Evolutionary conservation across 2,329 filamentous ascomycete genomes (phyloP), one percentile per base, ranked within the genome.

Genomic region (Didymella pomorum): DNA sequence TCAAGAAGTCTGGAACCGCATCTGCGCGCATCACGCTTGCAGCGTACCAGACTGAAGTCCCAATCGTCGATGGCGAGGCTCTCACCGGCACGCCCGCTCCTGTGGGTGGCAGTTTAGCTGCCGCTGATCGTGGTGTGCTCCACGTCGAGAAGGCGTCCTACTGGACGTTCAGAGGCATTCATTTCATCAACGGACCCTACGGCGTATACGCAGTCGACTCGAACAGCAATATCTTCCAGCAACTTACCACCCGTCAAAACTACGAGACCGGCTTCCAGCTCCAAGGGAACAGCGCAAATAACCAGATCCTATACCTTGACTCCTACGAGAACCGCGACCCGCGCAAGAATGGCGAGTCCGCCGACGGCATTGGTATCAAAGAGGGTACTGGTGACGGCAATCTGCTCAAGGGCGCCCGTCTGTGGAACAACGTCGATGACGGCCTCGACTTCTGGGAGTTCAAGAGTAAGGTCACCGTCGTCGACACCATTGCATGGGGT

Each of bases 341-440:
- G 5, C 77, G 81, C 48, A 83, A 83, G 72, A 83, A 83, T 43
- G 81, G 81, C 14, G 81, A 83, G 67, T 81, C 78, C 37, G 81
- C 82, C 10, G 81, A 83, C 52, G 81, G 81, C 1, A 80, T 83
- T 43, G 81, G 76, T 2, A 79, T 77, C 66, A 83, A 83, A 65
- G 76, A 79, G 43, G 81, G 82, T 7, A 73, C 68, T 1, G 81
- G 81, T 3, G 75, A 75, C 20, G 81, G 81, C 9, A 83, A 83
- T 49, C 62, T 79, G 1, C 62, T 83, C 7, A 76, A 77, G 26
- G 79, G 79, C 6, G 78, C 80, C 0, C 76, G 81, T 18, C 73
- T 83, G 0, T 83, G 80, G 80, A 77, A 83, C 52, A 83, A 83
- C 29, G 81, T 83, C 7, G 81, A 83, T 37, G 81, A 83, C 51